These are phyloP conservation scores for Evansstolkia leycettana DNA, from an alignment of 495 filamentous ascomycete genomes.

Conservation along the genomic window DNA sequence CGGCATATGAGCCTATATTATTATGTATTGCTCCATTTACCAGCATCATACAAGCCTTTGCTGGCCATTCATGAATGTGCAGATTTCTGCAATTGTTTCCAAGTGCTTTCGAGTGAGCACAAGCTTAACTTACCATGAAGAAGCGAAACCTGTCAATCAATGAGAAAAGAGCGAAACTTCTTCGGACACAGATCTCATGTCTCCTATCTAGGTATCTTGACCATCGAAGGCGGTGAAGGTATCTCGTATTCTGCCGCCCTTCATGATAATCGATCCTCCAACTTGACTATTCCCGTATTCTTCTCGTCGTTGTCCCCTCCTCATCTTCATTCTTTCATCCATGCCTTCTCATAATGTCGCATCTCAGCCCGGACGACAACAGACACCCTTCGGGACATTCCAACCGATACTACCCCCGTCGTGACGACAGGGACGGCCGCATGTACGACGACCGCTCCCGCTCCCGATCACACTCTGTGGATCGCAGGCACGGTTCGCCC, in stretches of 20 bases:
- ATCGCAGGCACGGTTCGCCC: conserved; percentile 20
- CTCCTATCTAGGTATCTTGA: no score
- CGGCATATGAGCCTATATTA: no score
- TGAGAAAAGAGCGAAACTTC: no score
- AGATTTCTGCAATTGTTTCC: no score
- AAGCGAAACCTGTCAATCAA: no score
- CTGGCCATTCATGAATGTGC: no score
- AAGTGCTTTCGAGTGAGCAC: no score
- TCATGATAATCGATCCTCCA: not conserved
- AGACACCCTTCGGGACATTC: conserved; percentile 15
- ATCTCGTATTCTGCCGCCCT: not conserved
- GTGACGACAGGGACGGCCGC: conserved; percentile 28
- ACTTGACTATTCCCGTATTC: not conserved
- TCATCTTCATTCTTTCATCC: not conserved
- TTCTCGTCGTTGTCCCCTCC: not conserved
- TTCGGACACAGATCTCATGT: no score
- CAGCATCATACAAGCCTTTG: no score
- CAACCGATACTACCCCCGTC: conserved; percentile 17
- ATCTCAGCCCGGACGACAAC: conserved; percentile 17
- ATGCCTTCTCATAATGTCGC: conserved; percentile 16
- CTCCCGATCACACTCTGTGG: conserved; percentile 23
- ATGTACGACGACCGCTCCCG: conserved; percentile 38
- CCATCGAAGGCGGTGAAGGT: not conserved
- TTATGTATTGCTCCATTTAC: no score
- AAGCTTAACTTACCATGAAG: no score